Base-by-base conservation (phyloP, 2,329 filamentous ascomycete genomes). In the Aspergillus brunneoviolaceus region DNA sequence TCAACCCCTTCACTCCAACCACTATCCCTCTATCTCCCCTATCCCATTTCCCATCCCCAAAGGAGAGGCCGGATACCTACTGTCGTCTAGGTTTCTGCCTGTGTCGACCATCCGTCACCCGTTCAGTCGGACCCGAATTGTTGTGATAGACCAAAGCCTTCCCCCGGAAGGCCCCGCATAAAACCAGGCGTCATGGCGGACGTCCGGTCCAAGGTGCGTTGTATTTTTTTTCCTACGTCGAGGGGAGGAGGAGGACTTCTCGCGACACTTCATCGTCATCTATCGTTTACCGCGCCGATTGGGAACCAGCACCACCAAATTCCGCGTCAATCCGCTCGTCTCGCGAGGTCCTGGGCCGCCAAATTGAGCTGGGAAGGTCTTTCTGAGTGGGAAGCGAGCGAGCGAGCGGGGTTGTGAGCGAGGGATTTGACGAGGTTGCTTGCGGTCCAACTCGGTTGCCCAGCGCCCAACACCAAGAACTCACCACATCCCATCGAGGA, bases 121-220 rank as follows among this genome's bases (percentile, higher is more conserved):
- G 54, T 63, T 62, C 63, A 68, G 58, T 65, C 70, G 60, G 58
- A 65, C 68, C 33, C 76, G 75, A 77, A 76, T 78, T 80, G 77
- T 71, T 72, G 78, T 76, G 75, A 78, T 79, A 78, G 76, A 72
- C 73, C 74, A 74, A 74, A 73, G 76, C 79, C 80, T 80, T 81
- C 79, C 74, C 70, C 70, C 73, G 78, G 80, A 81, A 81, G 80
- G 79, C 78, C 73, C 74, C 74, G 72, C 70, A 70, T 72, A 76
- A 72, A 71, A 71, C 72, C 74, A 77, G 79, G 74, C 79, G 78
- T 80, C 77, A 82, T 81, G 80, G 69, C 76, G 70, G 80, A 81
- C 77, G 78, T 82, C 75, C 79, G 79, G 77, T 81, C 79, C 70
- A 81, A 81, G 79, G 80, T 82, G 76, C 70, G 78, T 67, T 55